These are phyloP conservation scores for Globisporangium radiosum DNA, from an alignment of 352 stramenopile genomes.

Conservation along the genomic window DNA sequence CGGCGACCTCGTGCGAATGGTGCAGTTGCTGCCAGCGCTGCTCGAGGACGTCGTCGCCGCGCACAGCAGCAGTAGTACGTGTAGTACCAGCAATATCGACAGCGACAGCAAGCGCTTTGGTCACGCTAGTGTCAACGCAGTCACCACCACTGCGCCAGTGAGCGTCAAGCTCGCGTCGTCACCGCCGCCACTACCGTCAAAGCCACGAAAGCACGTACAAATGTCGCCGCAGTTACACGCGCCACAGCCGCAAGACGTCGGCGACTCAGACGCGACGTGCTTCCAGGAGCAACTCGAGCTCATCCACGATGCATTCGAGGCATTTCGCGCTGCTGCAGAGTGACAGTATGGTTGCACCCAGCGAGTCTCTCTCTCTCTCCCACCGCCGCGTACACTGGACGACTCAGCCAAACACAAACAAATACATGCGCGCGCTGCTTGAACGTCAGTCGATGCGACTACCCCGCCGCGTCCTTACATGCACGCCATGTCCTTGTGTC, in stretches of 20 bases:
- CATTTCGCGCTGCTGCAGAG: background rate
- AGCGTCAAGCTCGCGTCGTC: too few species aligned
- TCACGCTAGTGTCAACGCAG: too few species aligned
- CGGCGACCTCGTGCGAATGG: conserved; percentile 32
- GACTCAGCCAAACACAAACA: too few species aligned
- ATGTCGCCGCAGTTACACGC: background rate
- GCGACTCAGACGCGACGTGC: conserved; percentile 10
- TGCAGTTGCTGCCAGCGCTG: conserved; percentile 43
- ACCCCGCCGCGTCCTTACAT: too few species aligned
- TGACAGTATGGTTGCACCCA: too few species aligned
- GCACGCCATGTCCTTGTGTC: too few species aligned
- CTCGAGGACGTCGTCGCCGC: conserved; percentile 35
- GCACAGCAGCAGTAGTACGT: conserved; percentile 1
- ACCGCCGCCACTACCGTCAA: background rate
- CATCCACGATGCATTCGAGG: conserved; percentile 28
- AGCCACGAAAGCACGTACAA: background rate
- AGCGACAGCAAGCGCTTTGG: background rate
- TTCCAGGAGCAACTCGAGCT: conserved; percentile 30
- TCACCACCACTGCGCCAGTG: too few species aligned
- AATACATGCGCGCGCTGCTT: too few species aligned
- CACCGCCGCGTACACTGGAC: too few species aligned
- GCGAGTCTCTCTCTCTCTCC: too few species aligned
- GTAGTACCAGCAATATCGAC: background rate
- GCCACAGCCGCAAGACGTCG: background rate
- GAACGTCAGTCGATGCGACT: too few species aligned